A percentile compares a stretch with the other conserved stretches of the same genome.
Evolutionary conservation across 345 rosid species (phyloP).

Genomic region (Gossypium turneri): DNA sequence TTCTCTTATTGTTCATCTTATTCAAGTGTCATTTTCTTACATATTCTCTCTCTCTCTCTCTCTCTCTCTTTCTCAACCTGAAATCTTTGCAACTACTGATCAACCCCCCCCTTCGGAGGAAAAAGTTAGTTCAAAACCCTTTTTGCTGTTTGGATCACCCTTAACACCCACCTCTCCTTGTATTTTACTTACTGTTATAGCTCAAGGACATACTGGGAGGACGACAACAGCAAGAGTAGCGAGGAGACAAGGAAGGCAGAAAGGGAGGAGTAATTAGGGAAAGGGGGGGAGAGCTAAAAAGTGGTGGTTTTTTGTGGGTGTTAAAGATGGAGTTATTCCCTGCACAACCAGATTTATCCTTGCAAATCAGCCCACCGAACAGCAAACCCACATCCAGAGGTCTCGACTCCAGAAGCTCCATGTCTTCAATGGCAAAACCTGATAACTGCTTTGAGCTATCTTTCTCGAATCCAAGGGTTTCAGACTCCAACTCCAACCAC

Average conservation of each 20-base stretch:
- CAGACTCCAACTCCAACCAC: conserved; percentile 35
- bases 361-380: conserved; percentile 76
- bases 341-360: conserved; percentile 75
- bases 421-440: conserved; percentile 51
- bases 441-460: conserved; percentile 53
- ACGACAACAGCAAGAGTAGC: not conserved
- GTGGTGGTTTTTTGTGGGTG: not conserved
- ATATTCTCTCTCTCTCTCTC: not conserved
- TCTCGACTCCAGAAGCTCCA: conserved; percentile 44
- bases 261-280: not conserved
- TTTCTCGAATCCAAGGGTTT: conserved; percentile 49
- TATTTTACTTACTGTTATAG: too few relatives aligned
- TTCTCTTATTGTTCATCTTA: not conserved
- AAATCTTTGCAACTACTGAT: conserved; percentile 51
- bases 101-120: conserved; percentile 19
- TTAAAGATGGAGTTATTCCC: conserved; percentile 68
- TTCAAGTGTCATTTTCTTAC: conserved; percentile 35
- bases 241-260: not conserved
- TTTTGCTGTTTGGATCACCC: conserved; percentile 24
- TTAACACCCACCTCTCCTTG: not conserved
- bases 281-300: not conserved
- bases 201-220: too few relatives aligned
- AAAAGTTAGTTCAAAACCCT: not conserved
- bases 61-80: conserved; percentile 29
- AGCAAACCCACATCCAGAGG: conserved; percentile 58